Percentiles rank a stretch among this genome's conserved stretches.
Evolutionary conservation across 148 eudicot species (phyloP).

Genomic region (Vaccinium myrtillus): DNA sequence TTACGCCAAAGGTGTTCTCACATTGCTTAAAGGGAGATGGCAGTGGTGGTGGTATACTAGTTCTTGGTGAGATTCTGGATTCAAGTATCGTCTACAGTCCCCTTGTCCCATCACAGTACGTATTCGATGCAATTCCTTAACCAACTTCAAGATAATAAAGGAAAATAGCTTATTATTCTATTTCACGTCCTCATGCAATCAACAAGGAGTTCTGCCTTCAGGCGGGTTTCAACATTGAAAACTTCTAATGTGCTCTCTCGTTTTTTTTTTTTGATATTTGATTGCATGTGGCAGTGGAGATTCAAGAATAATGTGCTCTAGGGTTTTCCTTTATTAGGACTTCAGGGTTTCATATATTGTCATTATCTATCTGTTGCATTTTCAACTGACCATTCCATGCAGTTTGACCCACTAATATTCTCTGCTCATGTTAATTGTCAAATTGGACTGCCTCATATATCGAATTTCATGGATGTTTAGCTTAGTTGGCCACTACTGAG

Average conservation of each 20-base stretch:
- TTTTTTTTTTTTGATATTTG: constrained; percentile 8
- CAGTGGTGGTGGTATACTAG: constrained; percentile 90
- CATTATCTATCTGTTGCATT: neutral
- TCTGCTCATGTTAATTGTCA: neutral
- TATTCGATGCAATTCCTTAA: constrained; percentile 11
- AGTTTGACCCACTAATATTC: neutral
- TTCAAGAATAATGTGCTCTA: neutral
- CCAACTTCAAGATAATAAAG: too few species aligned
- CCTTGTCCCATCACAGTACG: constrained; percentile 97
- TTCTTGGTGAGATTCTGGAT: constrained; percentile 98
- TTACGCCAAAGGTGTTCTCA: constrained; percentile 91
- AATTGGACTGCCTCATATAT: neutral
- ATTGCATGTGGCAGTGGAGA: neutral
- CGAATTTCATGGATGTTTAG: neutral
- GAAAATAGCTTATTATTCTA: too few species aligned
- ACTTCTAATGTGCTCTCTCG: neutral
- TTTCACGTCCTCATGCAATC: too few species aligned
- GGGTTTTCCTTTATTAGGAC: neutral
- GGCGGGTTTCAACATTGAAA: constrained; percentile 6
- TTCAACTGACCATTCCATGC: neutral
- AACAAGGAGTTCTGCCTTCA: too few species aligned
- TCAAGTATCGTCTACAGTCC: constrained; percentile 94
- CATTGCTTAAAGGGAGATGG: constrained; percentile 97
- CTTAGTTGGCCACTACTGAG: neutral
- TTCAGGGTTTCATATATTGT: neutral